A percentile compares a stretch with the other conserved stretches of the same genome.
These are phyloP conservation scores for Bipolaris oryzae DNA, from an alignment of 2,329 filamentous ascomycete species.

Conservation along the genomic window DNA sequence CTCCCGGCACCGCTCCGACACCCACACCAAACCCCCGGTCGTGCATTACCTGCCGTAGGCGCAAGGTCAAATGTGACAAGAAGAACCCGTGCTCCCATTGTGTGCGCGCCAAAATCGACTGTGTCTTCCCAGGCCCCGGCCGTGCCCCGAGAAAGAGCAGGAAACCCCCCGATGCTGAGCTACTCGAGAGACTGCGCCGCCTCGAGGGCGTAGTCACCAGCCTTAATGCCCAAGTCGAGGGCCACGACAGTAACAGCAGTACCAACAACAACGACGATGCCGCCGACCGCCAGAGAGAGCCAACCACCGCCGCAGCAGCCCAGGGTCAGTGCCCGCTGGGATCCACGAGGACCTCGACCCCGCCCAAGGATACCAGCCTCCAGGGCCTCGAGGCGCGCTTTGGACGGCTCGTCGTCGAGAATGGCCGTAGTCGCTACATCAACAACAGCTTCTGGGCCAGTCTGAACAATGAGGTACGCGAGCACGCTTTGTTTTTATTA, in stretches of 20 bases:
- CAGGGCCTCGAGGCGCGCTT: slow-evolving; percentile 60
- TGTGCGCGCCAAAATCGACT: slow-evolving; percentile 71
- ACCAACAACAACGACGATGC: slow-evolving; percentile 20
- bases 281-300: slow-evolving; percentile 32
- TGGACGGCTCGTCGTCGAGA: slow-evolving; percentile 72
- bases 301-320: slow-evolving; percentile 14
- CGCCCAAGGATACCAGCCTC: slow-evolving; percentile 40
- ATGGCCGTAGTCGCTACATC: slow-evolving; percentile 73
- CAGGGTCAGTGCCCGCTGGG: slow-evolving; percentile 15
- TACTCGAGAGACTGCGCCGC: slow-evolving; percentile 73
- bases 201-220: slow-evolving; percentile 75
- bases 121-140: slow-evolving; percentile 75
- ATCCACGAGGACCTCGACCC: slow-evolving; percentile 17
- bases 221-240: slow-evolving; percentile 54
- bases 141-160: slow-evolving; percentile 72
- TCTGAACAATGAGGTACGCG: slow-evolving; percentile 72
- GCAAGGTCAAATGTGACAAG: slow-evolving; percentile 81
- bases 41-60: slow-evolving; percentile 47
- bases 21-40: slow-evolving; percentile 39
- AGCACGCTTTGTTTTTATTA: not conserved
- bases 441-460: slow-evolving; percentile 79
- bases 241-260: slow-evolving; percentile 31
- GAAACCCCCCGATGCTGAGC: slow-evolving; percentile 71
- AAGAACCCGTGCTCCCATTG: slow-evolving; percentile 78
- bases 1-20: slow-evolving; percentile 15